Percentiles rank a stretch among this genome's conserved stretches.
These are phyloP conservation scores for Solanum chiquidenum DNA, from an alignment of 257 asterid species.

Conservation along the genomic window DNA sequence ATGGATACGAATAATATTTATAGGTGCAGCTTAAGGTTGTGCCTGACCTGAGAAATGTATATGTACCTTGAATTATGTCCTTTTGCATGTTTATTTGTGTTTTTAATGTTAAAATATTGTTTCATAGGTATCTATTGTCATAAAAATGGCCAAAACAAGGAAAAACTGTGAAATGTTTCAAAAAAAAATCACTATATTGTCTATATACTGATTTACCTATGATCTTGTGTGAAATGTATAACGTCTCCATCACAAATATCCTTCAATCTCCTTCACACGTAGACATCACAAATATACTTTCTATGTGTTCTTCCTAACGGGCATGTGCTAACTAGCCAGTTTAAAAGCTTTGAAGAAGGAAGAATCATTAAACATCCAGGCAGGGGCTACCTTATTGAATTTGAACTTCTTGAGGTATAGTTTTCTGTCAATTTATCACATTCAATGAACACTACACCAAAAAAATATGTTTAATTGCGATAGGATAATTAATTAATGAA, in stretches of 20 bases:
- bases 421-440: not conserved
- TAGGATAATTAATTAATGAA: too few relatives aligned
- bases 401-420: not conserved
- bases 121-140: not conserved
- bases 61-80: not conserved
- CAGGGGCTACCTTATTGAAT: not conserved
- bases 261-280: too few relatives aligned
- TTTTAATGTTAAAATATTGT: not conserved
- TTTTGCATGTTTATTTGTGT: not conserved
- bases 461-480: too few relatives aligned
- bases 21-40: not conserved
- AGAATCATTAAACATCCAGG: not conserved
- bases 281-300: too few relatives aligned
- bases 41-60: not conserved
- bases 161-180: not conserved
- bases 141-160: not conserved
- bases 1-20: not conserved
- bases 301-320: too few relatives aligned
- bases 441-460: not conserved
- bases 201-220: not conserved
- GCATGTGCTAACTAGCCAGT: not conserved
- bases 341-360: not conserved
- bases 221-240: not conserved
- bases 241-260: too few relatives aligned
- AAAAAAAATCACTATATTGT: too few relatives aligned